Percentiles rank a stretch among this genome's conserved stretches.
Conservation (phyloP, 1,139 yeast species). For the Protomyces lactucae-debilis region DNA sequence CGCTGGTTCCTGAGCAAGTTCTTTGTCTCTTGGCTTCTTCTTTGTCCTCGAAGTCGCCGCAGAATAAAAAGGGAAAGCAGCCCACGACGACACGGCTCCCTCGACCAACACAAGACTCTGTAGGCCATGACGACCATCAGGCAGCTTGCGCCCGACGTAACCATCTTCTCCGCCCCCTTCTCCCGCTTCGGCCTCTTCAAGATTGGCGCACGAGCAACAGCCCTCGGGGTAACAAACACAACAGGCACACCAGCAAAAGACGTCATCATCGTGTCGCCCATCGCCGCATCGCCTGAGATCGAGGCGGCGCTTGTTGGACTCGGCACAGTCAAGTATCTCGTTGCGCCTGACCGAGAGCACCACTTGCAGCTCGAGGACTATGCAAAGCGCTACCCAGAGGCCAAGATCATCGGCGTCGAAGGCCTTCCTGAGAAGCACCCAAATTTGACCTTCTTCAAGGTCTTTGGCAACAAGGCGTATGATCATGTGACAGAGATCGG, state of each 20-base stretch:
- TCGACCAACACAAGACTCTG: neutral
- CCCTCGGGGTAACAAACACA: slow-evolving; percentile 42
- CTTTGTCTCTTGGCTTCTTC: neutral
- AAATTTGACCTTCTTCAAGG: slow-evolving; percentile 12
- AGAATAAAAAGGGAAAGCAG: neutral
- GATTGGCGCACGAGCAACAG: slow-evolving; percentile 61
- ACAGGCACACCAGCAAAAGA: slow-evolving; percentile 12
- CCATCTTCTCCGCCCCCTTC: slow-evolving; percentile 34
- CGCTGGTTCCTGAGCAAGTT: neutral
- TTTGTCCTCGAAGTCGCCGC: neutral
- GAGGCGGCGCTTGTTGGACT: slow-evolving; percentile 9
- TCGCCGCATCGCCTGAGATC: slow-evolving; percentile 42
- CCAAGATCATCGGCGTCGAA: slow-evolving; percentile 52
- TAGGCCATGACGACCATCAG: slow-evolving; percentile 20
- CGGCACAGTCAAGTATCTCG: slow-evolving; percentile 36
- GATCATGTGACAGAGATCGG: slow-evolving; percentile 9
- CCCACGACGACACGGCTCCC: neutral
- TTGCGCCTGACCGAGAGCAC: slow-evolving; percentile 40
- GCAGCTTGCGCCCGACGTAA: slow-evolving; percentile 18
- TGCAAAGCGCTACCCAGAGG: slow-evolving; percentile 47
- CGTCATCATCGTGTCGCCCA: slow-evolving; percentile 53
- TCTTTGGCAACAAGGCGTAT: slow-evolving; percentile 18
- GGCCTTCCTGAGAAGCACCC: slow-evolving; percentile 35
- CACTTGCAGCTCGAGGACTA: slow-evolving; percentile 45
- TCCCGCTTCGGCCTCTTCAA: slow-evolving; percentile 43